Base-by-base conservation (phyloP, 129 eudicot genomes). In the Artemisia tridentata region DNA sequence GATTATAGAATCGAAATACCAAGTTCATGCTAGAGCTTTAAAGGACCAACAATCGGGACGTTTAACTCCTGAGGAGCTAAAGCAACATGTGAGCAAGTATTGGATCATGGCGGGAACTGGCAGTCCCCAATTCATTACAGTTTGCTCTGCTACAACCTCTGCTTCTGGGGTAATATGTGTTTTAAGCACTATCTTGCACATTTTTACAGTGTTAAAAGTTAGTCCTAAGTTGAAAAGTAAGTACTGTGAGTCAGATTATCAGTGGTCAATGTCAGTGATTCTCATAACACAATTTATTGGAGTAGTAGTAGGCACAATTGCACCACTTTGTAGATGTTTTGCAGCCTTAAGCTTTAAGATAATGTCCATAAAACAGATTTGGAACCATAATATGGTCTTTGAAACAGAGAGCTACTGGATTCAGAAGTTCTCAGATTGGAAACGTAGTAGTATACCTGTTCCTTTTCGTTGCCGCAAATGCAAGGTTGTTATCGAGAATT, bases 101-200 rank as follows among this genome's bases (percentile, higher is more conserved):
- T 79, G 79, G 83, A 49, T 79, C 19, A 79, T 79, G 83, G 68
- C 67, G 12, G 83, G 41, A 68, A 80, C 67, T 0, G 59, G 83
- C 1, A 67, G 19, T 75, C 72, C 79, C 6, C 79, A 79, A 13
- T 68, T 79, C 62, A 67, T 73, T 23, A 19, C 45, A 7, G 67
- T 66, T 19, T 49, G 79, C 31, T 73, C 38, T 27, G 62, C 54
- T 47, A 68, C 67, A 41, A 23, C 46, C 3, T 51, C 72, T 62
- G 68, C 73, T 60, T 68, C 72, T 10, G 75, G 75, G 25, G 75
- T 46, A 5, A 62, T 79, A 58, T 73, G 72, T 62, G 3, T 5
- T n/a, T 4, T 6, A 4, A 75, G 29, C 5, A 25, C 53, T 16
- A 0, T 7, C 20, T 3, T 51, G 4, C 61, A 68, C 5, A 6